These are phyloP conservation scores for Xylaria arbuscula DNA, from an alignment of 2,329 filamentous ascomycete genomes.

Conservation along the genomic window DNA sequence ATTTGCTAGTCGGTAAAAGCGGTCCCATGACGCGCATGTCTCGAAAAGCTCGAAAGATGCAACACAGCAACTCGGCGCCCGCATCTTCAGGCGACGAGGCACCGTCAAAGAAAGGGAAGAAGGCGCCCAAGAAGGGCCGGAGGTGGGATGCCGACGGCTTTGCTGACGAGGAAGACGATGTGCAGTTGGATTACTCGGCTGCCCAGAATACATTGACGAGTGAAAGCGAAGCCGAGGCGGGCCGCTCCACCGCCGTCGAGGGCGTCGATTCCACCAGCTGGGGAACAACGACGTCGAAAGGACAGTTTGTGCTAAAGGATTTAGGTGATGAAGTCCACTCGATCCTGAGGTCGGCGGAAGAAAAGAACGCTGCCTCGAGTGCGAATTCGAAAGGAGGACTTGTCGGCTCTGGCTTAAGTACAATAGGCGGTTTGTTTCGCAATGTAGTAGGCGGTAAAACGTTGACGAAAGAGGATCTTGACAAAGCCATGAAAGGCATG, in stretches of 20 bases:
- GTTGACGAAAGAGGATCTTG: slow-evolving; percentile 86
- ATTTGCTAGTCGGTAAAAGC: slow-evolving; percentile 78
- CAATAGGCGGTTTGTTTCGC: slow-evolving; percentile 88
- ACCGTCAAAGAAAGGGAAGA: slow-evolving; percentile 68
- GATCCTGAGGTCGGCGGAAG: slow-evolving; percentile 84
- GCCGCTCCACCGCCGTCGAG: slow-evolving; percentile 72
- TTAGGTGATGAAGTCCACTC: slow-evolving; percentile 92
- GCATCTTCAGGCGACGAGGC: slow-evolving; percentile 88
- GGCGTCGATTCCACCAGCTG: slow-evolving; percentile 82
- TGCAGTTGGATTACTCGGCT: slow-evolving; percentile 90
- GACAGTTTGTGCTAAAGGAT: slow-evolving; percentile 93
- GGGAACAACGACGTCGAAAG: slow-evolving; percentile 86
- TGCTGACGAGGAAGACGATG: slow-evolving; percentile 83
- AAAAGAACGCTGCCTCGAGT: slow-evolving; percentile 62
- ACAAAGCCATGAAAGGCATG: slow-evolving; percentile 95
- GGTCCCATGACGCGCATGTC: slow-evolving; percentile 82
- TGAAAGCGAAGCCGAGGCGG: slow-evolving; percentile 64
- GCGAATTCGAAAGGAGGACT: slow-evolving; percentile 70
- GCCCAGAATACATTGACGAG: slow-evolving; percentile 60
- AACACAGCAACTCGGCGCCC: slow-evolving; percentile 73
- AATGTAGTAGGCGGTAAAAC: slow-evolving; percentile 96
- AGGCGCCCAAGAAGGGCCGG: slow-evolving; percentile 81
- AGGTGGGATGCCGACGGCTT: slow-evolving; percentile 93
- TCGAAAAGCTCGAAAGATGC: slow-evolving; percentile 76
- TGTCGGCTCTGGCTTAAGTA: slow-evolving; percentile 81